phyloP scores from a whole-genome alignment of 768 basidiomycete genomes.

The Russula sp. region DNA sequence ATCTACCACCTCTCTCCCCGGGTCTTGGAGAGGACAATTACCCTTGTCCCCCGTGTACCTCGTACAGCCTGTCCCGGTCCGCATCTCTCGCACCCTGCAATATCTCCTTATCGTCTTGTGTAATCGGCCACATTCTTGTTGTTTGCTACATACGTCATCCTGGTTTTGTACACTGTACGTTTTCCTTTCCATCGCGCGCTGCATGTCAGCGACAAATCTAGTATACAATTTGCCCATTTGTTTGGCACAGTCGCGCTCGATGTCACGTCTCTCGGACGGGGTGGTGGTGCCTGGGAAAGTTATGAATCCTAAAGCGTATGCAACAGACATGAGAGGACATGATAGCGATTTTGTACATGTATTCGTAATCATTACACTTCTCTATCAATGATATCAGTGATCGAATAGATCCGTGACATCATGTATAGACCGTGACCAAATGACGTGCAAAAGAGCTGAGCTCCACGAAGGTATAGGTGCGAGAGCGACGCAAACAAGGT shows the following conservation, averaged over 20 bases:
- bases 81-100: constrained; percentile 11
- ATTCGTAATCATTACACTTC: constrained; percentile 13
- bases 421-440: constrained; percentile 1
- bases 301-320: background rate
- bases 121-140: constrained; percentile 14
- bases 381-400: constrained; percentile 17
- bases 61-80: background rate
- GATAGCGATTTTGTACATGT: constrained; percentile 1
- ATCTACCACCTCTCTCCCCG: constrained; percentile 2
- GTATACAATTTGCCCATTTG: background rate
- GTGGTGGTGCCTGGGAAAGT: background rate
- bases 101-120: constrained; percentile 16
- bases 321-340: constrained; percentile 11
- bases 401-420: background rate
- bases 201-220: background rate
- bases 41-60: background rate
- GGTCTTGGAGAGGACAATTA: constrained; percentile 12
- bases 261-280: background rate
- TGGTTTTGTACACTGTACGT: constrained; percentile 15
- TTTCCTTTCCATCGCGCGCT: background rate
- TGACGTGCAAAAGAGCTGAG: background rate
- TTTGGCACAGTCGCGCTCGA: background rate
- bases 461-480: constrained; percentile 11
- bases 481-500: background rate
- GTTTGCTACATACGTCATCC: constrained; percentile 17